Evolutionary conservation across 2,329 filamentous ascomycete species (phyloP), one percentile per base, ranked within the genome.

Genomic region (Xylariaceae sp.): DNA sequence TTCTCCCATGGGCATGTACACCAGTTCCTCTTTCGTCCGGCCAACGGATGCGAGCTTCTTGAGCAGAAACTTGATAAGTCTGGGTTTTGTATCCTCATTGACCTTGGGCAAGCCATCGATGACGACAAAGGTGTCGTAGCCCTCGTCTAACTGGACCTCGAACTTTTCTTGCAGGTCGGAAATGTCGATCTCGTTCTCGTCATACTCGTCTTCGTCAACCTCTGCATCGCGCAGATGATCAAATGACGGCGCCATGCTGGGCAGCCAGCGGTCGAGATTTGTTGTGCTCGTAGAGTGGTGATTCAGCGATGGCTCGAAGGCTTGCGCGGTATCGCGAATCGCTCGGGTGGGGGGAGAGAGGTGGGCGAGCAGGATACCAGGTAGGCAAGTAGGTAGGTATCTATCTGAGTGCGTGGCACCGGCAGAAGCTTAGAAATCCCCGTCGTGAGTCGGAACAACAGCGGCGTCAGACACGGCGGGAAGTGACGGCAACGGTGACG

Each of bases 81-180:
- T 96, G 40, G 84, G 78, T 69, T 88, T 90, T 70, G 84, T 89
- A 31, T 92, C 90, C 60, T 89, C 86, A 38, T 72, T 86, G 45
- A 98, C 90, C 45, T 83, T 69, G 46, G 92, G 92, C 27, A 98
- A 77, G 47, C 92, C 92, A 62, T 98, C 92, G 58, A 96, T 77
- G 43, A 96, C 89, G 46, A 98, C 84, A 56, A 98, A 98, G 45
- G 88, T 83, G 60, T 98, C 92, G 53, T 95, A 83, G 38, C 92
- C 92, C 63, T 94, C 86, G 61, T 98, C 92, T 46, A 96, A 73
- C 59, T 90, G 86, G 43, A 96, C 89, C 65, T 96, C 88, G 60
- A 89, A 95, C 64, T 93, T 87, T 61, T 93, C 89, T 60, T 81
- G 77, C 49, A 98, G 75, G 66, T 98, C 90, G 51, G 86, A 90